Conservation (phyloP, 768 basidiomycete species). For the Tricholoma bakamatsutake region DNA sequence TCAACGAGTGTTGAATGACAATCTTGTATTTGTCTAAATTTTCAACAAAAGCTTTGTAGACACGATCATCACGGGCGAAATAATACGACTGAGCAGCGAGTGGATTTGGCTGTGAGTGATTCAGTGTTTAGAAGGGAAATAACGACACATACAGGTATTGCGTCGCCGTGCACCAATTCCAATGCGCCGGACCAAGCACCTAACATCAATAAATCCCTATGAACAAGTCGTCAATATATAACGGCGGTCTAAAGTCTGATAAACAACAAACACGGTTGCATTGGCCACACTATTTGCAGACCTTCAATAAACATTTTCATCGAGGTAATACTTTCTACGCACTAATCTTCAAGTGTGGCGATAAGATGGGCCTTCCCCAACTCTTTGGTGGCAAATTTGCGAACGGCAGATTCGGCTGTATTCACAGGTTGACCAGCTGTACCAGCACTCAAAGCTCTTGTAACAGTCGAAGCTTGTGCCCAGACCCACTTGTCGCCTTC, state of each 20-base stretch:
- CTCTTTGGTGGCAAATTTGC: constrained; percentile 84
- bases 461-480: constrained; percentile 60
- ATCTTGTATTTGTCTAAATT: constrained; percentile 36
- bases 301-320: constrained; percentile 1
- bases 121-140: not conserved
- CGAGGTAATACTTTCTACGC: constrained; percentile 22
- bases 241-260: too few relatives aligned
- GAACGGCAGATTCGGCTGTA: constrained; percentile 68
- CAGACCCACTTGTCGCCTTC: constrained; percentile 92
- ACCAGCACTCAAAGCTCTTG: constrained; percentile 63
- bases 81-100: constrained; percentile 59
- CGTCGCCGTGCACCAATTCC: constrained; percentile 52
- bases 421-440: constrained; percentile 69
- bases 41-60: constrained; percentile 65
- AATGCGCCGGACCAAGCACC: constrained; percentile 70
- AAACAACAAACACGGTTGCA: constrained; percentile 52
- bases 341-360: constrained; percentile 89
- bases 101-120: not conserved
- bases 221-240: not conserved
- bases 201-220: constrained; percentile 71
- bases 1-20: constrained; percentile 42
- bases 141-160: constrained; percentile 57
- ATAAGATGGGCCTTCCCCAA: constrained; percentile 74
- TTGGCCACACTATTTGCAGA: constrained; percentile 66
- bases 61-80: constrained; percentile 90